phyloP scores from a whole-genome alignment of 805 yeast species.

The Wickerhamiella qilinensis region DNA sequence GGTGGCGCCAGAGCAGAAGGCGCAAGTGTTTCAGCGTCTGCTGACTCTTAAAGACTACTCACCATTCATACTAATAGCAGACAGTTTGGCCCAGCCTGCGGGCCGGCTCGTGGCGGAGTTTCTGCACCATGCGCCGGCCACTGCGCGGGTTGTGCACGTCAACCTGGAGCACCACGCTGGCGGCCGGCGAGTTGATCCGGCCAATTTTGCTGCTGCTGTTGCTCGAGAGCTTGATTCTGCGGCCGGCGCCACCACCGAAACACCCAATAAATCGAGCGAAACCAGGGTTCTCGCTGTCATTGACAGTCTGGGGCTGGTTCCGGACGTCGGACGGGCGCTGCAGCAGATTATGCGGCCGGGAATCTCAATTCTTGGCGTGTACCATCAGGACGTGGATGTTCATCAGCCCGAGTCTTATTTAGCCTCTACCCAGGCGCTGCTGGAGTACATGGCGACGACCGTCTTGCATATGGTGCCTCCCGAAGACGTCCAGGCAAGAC shows the following conservation, averaged over 20 bases:
- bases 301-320: slow-evolving; percentile 52
- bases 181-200: not conserved
- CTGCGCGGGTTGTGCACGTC: slow-evolving; percentile 2
- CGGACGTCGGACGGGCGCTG: slow-evolving; percentile 34
- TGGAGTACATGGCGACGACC: slow-evolving; percentile 60
- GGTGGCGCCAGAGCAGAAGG: slow-evolving; percentile 17
- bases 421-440: slow-evolving; percentile 37
- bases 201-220: not conserved
- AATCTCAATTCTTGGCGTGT: slow-evolving; percentile 9
- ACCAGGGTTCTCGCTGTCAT: slow-evolving; percentile 27
- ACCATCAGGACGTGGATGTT: slow-evolving; percentile 9
- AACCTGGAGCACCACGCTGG: slow-evolving; percentile 1
- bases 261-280: too few species aligned
- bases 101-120: slow-evolving; percentile 42
- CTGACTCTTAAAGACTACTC: slow-evolving; percentile 55
- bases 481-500: slow-evolving; percentile 10
- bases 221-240: not conserved
- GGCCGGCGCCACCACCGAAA: not conserved
- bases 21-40: slow-evolving; percentile 44
- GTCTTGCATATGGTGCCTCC: slow-evolving; percentile 46
- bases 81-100: slow-evolving; percentile 57
- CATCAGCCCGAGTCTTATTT: slow-evolving; percentile 23
- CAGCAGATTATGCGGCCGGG: slow-evolving; percentile 32
- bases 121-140: slow-evolving; percentile 23
- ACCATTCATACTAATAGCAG: slow-evolving; percentile 56